These are phyloP conservation scores for Globisporangium apiculatum DNA, from an alignment of 352 stramenopile genomes.

Conservation along the genomic window DNA sequence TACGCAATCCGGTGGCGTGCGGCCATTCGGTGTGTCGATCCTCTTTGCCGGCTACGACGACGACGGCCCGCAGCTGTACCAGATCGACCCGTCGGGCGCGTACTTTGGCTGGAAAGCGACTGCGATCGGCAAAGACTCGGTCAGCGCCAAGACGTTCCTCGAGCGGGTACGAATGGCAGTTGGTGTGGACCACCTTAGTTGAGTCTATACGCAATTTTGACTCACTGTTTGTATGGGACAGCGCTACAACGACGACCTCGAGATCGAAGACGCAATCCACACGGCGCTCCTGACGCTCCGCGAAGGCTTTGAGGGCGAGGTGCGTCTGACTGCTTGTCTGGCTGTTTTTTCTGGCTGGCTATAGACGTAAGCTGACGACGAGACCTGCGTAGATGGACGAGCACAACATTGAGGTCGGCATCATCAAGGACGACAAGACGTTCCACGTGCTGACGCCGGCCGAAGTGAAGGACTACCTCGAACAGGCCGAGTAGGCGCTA, in stretches of 20 bases:
- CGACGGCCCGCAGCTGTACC: slow-evolving; percentile 96
- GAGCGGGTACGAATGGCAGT: slow-evolving; percentile 80
- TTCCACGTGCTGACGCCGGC: slow-evolving; percentile 95
- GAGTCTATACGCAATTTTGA: neutral
- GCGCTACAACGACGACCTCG: slow-evolving; percentile 95
- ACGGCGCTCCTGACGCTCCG: slow-evolving; percentile 97
- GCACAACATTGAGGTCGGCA: slow-evolving; percentile 97
- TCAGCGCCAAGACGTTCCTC: slow-evolving; percentile 99
- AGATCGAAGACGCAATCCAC: slow-evolving; percentile 99
- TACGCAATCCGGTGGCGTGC: slow-evolving; percentile 95
- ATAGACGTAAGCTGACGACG: neutral
- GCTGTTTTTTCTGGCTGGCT: neutral
- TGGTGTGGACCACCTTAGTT: slow-evolving; percentile 27
- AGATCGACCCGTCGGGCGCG: slow-evolving; percentile 96
- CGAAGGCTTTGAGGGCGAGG: slow-evolving; percentile 97
- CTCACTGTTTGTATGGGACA: slow-evolving; percentile 14
- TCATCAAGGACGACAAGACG: slow-evolving; percentile 96
- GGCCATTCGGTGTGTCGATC: slow-evolving; percentile 98
- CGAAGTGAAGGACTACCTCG: slow-evolving; percentile 99
- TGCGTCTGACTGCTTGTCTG: slow-evolving; percentile 8
- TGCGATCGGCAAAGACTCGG: slow-evolving; percentile 97
- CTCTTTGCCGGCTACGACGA: slow-evolving; percentile 97
- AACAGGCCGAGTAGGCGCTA: slow-evolving; percentile 94
- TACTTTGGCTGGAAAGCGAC: slow-evolving; percentile 99
- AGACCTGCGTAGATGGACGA: slow-evolving; percentile 91